Conservation (phyloP, 129 eudicot genomes). For the Gnaphalium uliginosum region DNA sequence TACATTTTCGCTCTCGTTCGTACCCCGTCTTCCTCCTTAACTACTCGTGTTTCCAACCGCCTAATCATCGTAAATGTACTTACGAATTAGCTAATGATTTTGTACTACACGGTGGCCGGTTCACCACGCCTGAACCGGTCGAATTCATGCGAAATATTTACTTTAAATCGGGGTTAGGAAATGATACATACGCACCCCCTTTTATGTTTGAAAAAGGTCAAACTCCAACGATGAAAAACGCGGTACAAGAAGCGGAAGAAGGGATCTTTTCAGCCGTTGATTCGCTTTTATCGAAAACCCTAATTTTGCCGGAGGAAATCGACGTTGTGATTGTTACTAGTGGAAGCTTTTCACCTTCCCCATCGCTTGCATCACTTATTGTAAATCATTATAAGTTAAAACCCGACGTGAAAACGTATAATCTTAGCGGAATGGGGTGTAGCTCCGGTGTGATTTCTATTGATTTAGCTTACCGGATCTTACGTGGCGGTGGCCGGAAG, state of each 20-base stretch:
- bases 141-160: slow-evolving; percentile 63
- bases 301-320: slow-evolving; percentile 35
- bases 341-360: slow-evolving; percentile 67
- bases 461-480: slow-evolving; percentile 55
- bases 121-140: slow-evolving; percentile 30
- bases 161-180: slow-evolving; percentile 65
- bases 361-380: slow-evolving; percentile 63
- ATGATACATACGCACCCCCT: slow-evolving; percentile 72
- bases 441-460: slow-evolving; percentile 68
- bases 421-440: slow-evolving; percentile 92
- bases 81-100: slow-evolving; percentile 35
- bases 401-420: slow-evolving; percentile 57
- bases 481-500: slow-evolving; percentile 41
- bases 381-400: slow-evolving; percentile 54
- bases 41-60: slow-evolving; percentile 76
- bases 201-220: slow-evolving; percentile 48
- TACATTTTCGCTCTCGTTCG: slow-evolving; percentile 36
- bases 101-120: slow-evolving; percentile 22
- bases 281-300: slow-evolving; percentile 48
- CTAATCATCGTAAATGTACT: slow-evolving; percentile 48
- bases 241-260: slow-evolving; percentile 64
- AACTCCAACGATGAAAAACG: slow-evolving; percentile 39
- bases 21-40: slow-evolving; percentile 59
- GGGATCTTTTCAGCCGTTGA: slow-evolving; percentile 61
- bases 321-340: slow-evolving; percentile 59